A percentile compares a stretch with the other conserved stretches of the same genome.
These are phyloP conservation scores for Colletotrichum euphorbiae DNA, from an alignment of 2,329 filamentous ascomycete genomes.

Conservation along the genomic window DNA sequence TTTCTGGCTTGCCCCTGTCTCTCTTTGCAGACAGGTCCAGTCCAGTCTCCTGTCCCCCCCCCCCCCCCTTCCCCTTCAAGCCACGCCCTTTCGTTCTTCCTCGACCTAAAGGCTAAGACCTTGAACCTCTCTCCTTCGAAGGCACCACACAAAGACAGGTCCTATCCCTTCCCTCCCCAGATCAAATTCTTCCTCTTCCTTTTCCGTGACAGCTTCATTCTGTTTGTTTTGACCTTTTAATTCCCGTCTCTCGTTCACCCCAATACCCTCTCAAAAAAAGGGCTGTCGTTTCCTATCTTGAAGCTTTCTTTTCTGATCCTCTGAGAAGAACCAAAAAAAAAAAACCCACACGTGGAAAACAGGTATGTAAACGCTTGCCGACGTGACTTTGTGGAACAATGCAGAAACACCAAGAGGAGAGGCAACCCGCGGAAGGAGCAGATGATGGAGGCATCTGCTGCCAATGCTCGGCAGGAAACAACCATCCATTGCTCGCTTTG, in stretches of 20 bases:
- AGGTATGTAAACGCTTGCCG: constrained; percentile 33
- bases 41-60: constrained; percentile 3
- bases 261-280: constrained; percentile 20
- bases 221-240: constrained; percentile 45
- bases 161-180: constrained; percentile 31
- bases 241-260: constrained; percentile 53
- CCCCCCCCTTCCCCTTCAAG: constrained; percentile 37
- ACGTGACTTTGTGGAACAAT: constrained; percentile 23
- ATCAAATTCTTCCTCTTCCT: constrained; percentile 33
- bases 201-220: constrained; percentile 40
- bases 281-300: constrained; percentile 40
- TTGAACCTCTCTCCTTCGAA: constrained; percentile 14
- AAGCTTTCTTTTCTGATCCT: constrained; percentile 43
- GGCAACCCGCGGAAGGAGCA: constrained; percentile 1
- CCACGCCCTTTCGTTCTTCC: constrained; percentile 28
- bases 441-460: constrained; percentile 1
- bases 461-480: constrained; percentile 35
- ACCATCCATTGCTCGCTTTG: constrained; percentile 16
- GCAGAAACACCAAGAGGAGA: constrained; percentile 12
- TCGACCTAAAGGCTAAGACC: constrained; percentile 4
- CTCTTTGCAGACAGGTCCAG: constrained; percentile 3
- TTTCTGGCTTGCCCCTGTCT: constrained; percentile 27
- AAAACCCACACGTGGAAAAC: constrained; percentile 22
- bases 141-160: constrained; percentile 36
- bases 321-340: constrained; percentile 24